These are phyloP conservation scores for Allodekkera sacchari DNA, from an alignment of 805 yeast species.

Conservation along the genomic window DNA sequence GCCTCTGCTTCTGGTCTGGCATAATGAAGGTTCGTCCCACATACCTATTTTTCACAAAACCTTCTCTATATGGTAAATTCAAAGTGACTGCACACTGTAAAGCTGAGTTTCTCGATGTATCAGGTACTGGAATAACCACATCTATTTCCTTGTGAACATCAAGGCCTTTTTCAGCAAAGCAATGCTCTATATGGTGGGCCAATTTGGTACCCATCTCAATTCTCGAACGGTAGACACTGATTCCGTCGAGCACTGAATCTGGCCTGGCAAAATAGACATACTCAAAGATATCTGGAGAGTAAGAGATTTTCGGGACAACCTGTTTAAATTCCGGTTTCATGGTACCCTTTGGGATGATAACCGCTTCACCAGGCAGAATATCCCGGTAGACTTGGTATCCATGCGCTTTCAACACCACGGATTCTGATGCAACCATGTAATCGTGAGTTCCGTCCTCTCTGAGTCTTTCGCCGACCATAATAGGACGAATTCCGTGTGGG, in stretches of 20 bases:
- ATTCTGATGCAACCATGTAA: conserved; percentile 92
- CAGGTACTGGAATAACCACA: conserved; percentile 97
- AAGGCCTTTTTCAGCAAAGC: conserved; percentile 31
- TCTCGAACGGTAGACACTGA: conserved; percentile 88
- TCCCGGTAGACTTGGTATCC: conserved; percentile 77
- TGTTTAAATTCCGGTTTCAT: conserved; percentile 74
- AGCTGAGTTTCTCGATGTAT: conserved; percentile 95
- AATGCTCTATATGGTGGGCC: conserved; percentile 55
- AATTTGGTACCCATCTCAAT: conserved; percentile 88
- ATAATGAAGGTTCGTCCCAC: conserved; percentile 97
- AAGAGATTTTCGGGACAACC: conserved; percentile 66
- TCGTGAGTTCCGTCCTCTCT: conserved; percentile 65
- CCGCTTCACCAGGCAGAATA: conserved; percentile 92
- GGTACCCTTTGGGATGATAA: conserved; percentile 74
- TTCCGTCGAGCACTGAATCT: conserved; percentile 93
- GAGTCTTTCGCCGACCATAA: conserved; percentile 74
- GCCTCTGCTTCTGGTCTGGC: conserved; percentile 95
- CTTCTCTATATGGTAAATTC: conserved; percentile 85
- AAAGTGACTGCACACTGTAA: conserved; percentile 81
- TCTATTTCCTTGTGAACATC: conserved; percentile 57
- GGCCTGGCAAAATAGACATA: conserved; percentile 98
- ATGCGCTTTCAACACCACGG: conserved; percentile 90
- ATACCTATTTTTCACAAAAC: conserved; percentile 92
- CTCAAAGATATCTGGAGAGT: conserved; percentile 94
- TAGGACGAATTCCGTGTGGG: conserved; percentile 93